A percentile compares a stretch with the other conserved stretches of the same genome.
Conservation (phyloP, 2,329 filamentous ascomycete genomes). For the Penicillium sp. region DNA sequence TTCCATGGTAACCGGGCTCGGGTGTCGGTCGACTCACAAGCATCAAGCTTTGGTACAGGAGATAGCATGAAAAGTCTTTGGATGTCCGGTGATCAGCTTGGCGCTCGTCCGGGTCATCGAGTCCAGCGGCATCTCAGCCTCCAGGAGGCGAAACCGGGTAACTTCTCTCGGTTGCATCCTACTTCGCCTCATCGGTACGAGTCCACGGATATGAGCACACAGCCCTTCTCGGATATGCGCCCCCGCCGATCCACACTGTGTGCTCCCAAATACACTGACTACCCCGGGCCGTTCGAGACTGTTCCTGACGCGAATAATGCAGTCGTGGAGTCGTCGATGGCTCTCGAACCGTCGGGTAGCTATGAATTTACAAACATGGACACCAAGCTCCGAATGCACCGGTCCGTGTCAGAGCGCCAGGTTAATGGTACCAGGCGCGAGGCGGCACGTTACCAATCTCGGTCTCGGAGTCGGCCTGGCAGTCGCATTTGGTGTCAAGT, state of each 20-base stretch:
- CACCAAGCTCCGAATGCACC: slow-evolving; percentile 5
- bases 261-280: slow-evolving; percentile 22
- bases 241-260: slow-evolving; percentile 21
- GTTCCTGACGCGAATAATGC: not conserved
- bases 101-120: slow-evolving; percentile 4
- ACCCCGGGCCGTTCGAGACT: slow-evolving; percentile 6
- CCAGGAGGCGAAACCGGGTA: slow-evolving; percentile 11
- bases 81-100: slow-evolving; percentile 1
- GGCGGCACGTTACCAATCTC: slow-evolving; percentile 5
- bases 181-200: slow-evolving; percentile 16
- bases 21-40: slow-evolving; percentile 26
- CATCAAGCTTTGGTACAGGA: slow-evolving; percentile 18
- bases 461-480: slow-evolving; percentile 12
- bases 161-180: slow-evolving; percentile 13
- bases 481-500: slow-evolving; percentile 16
- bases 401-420: slow-evolving; percentile 12
- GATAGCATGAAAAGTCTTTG: slow-evolving; percentile 11
- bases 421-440: slow-evolving; percentile 1
- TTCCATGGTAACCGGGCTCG: slow-evolving; percentile 21
- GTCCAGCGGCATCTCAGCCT: slow-evolving; percentile 19
- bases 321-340: slow-evolving; percentile 6
- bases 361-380: not conserved
- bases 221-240: slow-evolving; percentile 4
- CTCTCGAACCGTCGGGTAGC: slow-evolving; percentile 4
- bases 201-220: slow-evolving; percentile 7